Conservation (phyloP, 345 rosid species). For the Durio zibethinus region DNA sequence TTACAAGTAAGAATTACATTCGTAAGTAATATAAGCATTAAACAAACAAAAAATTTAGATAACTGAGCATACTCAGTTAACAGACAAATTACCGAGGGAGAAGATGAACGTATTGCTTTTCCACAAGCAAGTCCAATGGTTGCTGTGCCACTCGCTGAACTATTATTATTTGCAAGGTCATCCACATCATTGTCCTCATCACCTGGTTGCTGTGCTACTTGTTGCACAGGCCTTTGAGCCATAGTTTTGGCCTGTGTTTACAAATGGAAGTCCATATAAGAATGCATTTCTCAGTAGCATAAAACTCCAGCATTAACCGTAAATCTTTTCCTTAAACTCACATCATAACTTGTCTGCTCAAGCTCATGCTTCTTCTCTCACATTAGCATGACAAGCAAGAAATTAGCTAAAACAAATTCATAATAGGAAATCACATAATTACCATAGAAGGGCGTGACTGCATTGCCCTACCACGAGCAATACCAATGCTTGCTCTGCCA, state of each 20-base stretch:
- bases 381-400: conserved; percentile 2
- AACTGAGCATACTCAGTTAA: neutral
- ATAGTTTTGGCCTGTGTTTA: conserved; percentile 38
- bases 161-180: conserved; percentile 16
- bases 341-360: neutral
- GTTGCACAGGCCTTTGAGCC: conserved; percentile 33
- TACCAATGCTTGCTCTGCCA: conserved; percentile 43
- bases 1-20: conserved; percentile 13
- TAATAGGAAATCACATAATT: conserved; percentile 10
- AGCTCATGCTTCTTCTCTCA: neutral
- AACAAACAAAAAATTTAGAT: neutral
- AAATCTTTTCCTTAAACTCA: neutral
- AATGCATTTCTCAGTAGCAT: neutral
- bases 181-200: conserved; percentile 40
- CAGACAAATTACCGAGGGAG: conserved; percentile 42
- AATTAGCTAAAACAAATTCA: conserved; percentile 8
- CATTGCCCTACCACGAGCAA: conserved; percentile 51
- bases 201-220: conserved; percentile 22
- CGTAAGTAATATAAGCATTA: conserved; percentile 1
- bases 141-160: conserved; percentile 27
- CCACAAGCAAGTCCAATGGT: conserved; percentile 53
- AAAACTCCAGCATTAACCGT: conserved; percentile 4
- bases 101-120: conserved; percentile 40
- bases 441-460: conserved; percentile 50
- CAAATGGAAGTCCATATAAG: conserved; percentile 7